A percentile compares a stretch with the other conserved stretches of the same genome.
phyloP scores from a whole-genome alignment of 805 yeast species.

The Barnettozyma salicaria region DNA sequence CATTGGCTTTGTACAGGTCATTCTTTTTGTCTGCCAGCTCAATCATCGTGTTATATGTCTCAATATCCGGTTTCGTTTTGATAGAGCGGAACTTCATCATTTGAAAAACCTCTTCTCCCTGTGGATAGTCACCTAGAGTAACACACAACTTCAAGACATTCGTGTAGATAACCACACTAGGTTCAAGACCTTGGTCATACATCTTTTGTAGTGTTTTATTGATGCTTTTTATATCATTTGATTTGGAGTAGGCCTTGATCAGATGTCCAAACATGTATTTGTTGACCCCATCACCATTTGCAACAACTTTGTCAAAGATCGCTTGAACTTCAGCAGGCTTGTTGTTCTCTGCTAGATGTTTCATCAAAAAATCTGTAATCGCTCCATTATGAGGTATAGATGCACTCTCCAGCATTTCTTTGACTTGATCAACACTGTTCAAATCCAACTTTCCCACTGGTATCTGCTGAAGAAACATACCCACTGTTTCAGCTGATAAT shows the following conservation, averaged over 20 bases:
- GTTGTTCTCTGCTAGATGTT: conserved; percentile 28
- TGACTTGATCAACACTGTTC: conserved; percentile 26
- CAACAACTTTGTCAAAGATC: conserved; percentile 24
- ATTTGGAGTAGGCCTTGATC: conserved; percentile 38
- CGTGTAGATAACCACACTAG: conserved; percentile 43
- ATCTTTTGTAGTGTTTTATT: conserved; percentile 16
- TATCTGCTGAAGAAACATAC: conserved; percentile 31
- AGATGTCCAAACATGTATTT: conserved; percentile 37
- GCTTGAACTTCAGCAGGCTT: conserved; percentile 29
- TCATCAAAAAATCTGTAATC: conserved; percentile 33
- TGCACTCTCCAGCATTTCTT: conserved; percentile 30
- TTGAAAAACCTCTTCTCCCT: conserved; percentile 72
- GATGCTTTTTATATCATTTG: conserved; percentile 21
- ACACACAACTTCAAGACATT: conserved; percentile 58
- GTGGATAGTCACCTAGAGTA: conserved; percentile 41
- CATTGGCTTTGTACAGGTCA: conserved; percentile 69
- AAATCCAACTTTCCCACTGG: conserved; percentile 30
- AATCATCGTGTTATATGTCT: conserved; percentile 68
- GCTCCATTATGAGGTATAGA: conserved; percentile 24
- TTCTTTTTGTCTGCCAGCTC: conserved; percentile 55
- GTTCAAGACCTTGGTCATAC: conserved; percentile 31
- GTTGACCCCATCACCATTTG: conserved; percentile 25
- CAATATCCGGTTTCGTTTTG: conserved; percentile 58
- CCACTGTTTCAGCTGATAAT: conserved; percentile 28
- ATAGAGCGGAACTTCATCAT: conserved; percentile 76